Base-by-base conservation (phyloP, 108 stramenopile genomes). In the Cyclostephanos tholiformis region DNA sequence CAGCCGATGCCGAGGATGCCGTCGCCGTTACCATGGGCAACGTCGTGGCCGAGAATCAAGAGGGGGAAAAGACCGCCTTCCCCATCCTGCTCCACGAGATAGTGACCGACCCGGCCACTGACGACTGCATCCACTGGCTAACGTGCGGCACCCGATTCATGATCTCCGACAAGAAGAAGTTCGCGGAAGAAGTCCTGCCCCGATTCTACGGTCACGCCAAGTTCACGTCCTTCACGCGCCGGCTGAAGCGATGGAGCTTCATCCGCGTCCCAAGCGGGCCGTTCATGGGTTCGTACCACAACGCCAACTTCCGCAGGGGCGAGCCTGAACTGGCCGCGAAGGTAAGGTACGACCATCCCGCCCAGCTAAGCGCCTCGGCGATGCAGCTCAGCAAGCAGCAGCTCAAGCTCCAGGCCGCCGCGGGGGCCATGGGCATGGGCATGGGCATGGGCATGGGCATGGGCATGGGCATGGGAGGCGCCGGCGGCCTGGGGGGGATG, bases 191-290 rank as follows among this genome's bases (percentile, higher is more conserved):
- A 11, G 79, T 90, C 57, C 82, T 90, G 72, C 85, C 89, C 6
- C 56, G 38, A 23, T 86, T 85, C 32, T 88, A 88, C 69, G 76
- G 68, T 49, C 63, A 71, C 32, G 77, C 79, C 72, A 87, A 90
- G 82, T 90, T 86, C 72, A 90, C 87, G 36, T 85, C 84, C 44
- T 90, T 87, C 75, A 87, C 87, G 22, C 80, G 89, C 4, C 64
- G 79, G 16, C 76, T 90, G 30, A 90, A 87, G 56, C 61, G 87
- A 22, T 90, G 86, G 86, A 79, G 84, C 19, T 90, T 90, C 44
- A 65, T 70, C 25, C 74, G 82, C 29, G 77, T 90, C 0, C 72
- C 76, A 1, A 73, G 80, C 20, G 89, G 89, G 19, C 83, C 83
- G 22, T 75, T 72, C 64, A 80, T 83, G 67, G 89, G 89, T 25